Evolutionary conservation across 306 rosid genomes (phyloP).

Genomic region (Dryas alaskensis): DNA sequence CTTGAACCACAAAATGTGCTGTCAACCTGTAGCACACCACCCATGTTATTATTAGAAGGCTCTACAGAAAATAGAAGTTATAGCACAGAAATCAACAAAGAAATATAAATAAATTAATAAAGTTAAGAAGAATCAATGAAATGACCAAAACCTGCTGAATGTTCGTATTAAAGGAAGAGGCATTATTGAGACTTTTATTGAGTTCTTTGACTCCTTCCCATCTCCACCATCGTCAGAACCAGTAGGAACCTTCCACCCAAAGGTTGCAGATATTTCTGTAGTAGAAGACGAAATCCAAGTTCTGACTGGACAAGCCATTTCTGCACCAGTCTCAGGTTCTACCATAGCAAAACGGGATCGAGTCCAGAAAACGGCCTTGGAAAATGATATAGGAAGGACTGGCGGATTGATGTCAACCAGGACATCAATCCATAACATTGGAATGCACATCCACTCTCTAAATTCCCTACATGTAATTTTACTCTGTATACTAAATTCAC

Average conservation of each 20-base stretch:
- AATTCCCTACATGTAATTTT: conserved; percentile 61
- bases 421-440: conserved; percentile 89
- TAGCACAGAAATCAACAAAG: conserved; percentile 3
- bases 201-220: conserved; percentile 63
- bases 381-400: conserved; percentile 74
- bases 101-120: conserved; percentile 17
- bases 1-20: conserved; percentile 66
- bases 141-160: conserved; percentile 61
- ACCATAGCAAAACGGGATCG: conserved; percentile 82
- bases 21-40: conserved; percentile 73
- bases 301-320: conserved; percentile 64
- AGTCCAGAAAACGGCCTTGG: conserved; percentile 96
- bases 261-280: conserved; percentile 64
- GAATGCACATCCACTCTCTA: conserved; percentile 90
- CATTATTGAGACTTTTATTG: conserved; percentile 71
- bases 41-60: conserved; percentile 36
- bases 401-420: conserved; percentile 64
- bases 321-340: conserved; percentile 56
- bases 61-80: conserved; percentile 1
- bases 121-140: conserved; percentile 28
- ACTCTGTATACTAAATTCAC: conserved; percentile 57
- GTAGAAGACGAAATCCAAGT: conserved; percentile 62
- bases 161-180: conserved; percentile 58
- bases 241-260: conserved; percentile 89
- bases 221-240: conserved; percentile 94